Percentiles rank a stretch among this genome's conserved stretches.
Evolutionary conservation across 441 rosid species (phyloP).

Genomic region (Brassica balearica): DNA sequence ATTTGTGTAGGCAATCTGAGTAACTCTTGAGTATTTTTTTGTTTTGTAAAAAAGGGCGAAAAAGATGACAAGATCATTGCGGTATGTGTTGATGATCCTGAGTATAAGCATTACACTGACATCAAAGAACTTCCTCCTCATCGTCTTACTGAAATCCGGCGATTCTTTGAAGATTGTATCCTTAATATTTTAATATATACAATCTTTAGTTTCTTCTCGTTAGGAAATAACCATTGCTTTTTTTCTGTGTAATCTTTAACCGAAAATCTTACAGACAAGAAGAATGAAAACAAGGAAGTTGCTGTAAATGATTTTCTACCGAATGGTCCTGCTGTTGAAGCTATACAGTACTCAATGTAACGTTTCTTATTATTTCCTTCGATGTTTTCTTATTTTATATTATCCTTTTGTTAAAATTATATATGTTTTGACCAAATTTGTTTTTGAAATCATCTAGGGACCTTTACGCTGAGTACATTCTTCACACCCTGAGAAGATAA

Average conservation of each 20-base stretch:
- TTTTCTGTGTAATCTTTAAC: slow-evolving; percentile 17
- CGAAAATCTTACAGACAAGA: slow-evolving; percentile 37
- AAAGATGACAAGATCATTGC: slow-evolving; percentile 96
- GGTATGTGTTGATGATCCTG: slow-evolving; percentile 94
- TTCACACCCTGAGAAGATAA: slow-evolving; percentile 80
- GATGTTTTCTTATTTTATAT: neutral
- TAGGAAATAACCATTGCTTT: neutral
- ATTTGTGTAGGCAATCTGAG: neutral
- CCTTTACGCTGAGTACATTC: slow-evolving; percentile 85
- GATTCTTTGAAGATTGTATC: slow-evolving; percentile 93
- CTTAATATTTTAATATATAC: slow-evolving; percentile 27
- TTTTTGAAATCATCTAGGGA: slow-evolving; percentile 54
- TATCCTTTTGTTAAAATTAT: neutral
- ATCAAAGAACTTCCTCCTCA: slow-evolving; percentile 89
- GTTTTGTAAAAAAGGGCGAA: slow-evolving; percentile 63
- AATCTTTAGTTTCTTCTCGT: neutral
- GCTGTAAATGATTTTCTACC: slow-evolving; percentile 48
- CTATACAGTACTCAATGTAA: slow-evolving; percentile 49
- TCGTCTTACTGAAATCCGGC: slow-evolving; percentile 86
- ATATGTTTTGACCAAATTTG: neutral
- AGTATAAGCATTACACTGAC: slow-evolving; percentile 83
- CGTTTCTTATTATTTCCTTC: neutral
- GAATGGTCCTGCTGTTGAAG: slow-evolving; percentile 39
- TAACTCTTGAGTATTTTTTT: neutral
- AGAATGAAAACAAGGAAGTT: slow-evolving; percentile 50